Base-by-base conservation (phyloP, 306 rosid species). In the Glycine tomentella region DNA sequence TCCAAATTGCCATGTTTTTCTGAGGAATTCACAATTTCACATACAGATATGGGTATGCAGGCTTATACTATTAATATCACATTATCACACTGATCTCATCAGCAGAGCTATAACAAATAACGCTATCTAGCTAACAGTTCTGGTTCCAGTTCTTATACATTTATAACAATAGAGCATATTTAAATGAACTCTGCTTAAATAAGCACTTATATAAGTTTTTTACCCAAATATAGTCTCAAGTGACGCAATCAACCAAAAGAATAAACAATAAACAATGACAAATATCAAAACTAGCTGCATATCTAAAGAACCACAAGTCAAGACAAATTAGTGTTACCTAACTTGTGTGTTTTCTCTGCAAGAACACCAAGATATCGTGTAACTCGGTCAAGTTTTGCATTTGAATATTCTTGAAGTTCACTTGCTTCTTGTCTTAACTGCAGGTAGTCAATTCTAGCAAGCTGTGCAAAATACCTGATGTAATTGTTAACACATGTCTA, bases 331-430 rank as follows among this genome's bases (percentile, higher is more conserved):
- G 74, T 52, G 87, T 81, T 71, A 93, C 99, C 98, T 81, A 95
- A 87, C 73, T 89, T 93, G 83, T 86, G 94, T 74, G 94, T 85
- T 80, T 90, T 89, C 72, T 90, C 94, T n/a, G 96, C 97, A 86
- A 95, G 97, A 87, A 91, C 98, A 56, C 99, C 97, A 6, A 95
- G 91, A 89, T 95, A 95, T 14, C 96, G 92, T 33, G 96, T 93
- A 65, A 90, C 97, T 81, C 96, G 86, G 13, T 93, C 96, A 31
- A 95, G 94, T 86, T 95, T 93, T 33, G 97, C 98, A 87, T 93
- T 93, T 8, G 96, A 93, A 76, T 95, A 95, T 84, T 90, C 97
- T 69, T 90, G 95, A 83, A 95, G 92, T 84, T 93, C 99, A 84
- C 90, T 88, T 25, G 94, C 97, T 83, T 95, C 98, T 88, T 95